phyloP scores from a whole-genome alignment of 306 rosid genomes.

The Ammopiptanthus mongolicus region DNA sequence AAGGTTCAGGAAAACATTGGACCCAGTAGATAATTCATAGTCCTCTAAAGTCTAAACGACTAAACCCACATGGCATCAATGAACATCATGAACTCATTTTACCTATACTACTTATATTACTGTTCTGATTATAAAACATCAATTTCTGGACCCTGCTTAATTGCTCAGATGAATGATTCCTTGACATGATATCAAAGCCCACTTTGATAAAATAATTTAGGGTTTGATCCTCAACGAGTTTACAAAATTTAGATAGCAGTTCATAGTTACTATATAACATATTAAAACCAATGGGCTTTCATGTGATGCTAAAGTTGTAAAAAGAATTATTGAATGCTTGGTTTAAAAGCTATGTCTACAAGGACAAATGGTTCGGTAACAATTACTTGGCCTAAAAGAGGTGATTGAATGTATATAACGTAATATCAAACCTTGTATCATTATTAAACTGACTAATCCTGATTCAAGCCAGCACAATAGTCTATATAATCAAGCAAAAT shows the following conservation, averaged over 20 bases:
- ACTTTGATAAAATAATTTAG: neutral
- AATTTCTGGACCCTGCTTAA: neutral
- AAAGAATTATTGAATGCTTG: neutral
- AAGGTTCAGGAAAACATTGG: neutral
- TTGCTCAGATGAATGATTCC: neutral
- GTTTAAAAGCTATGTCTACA: neutral
- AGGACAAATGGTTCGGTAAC: neutral
- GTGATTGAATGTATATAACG: neutral
- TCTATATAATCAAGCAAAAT: neutral
- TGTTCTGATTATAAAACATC: constrained; percentile 1
- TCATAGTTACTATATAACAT: neutral
- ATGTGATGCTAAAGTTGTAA: neutral
- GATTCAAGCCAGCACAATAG: neutral
- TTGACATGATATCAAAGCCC: neutral
- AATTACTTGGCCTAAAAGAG: neutral
- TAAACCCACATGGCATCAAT: neutral
- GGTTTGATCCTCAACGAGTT: neutral
- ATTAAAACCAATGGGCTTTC: neutral
- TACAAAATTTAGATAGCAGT: neutral
- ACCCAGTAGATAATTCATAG: neutral
- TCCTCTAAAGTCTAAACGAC: too few species aligned
- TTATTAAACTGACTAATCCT: neutral
- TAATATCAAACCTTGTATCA: neutral
- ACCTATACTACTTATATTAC: neutral
- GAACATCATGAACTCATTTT: neutral